phyloP scores from a whole-genome alignment of 805 yeast genomes.

The Kodamaea restingae region DNA sequence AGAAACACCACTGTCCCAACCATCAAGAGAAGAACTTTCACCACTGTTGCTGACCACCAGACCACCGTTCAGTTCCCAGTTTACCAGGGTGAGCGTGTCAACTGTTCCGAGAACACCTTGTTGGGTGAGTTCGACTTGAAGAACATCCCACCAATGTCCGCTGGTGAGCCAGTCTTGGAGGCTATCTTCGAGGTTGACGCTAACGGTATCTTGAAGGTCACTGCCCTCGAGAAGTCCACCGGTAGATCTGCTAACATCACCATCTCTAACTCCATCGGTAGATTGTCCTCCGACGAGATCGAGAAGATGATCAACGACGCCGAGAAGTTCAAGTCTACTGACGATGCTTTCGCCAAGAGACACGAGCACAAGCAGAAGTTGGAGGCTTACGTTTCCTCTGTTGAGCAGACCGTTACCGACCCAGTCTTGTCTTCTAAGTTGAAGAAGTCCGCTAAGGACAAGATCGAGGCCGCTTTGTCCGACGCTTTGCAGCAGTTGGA shows the following conservation, averaged over 20 bases:
- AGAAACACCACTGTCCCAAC: slow-evolving; percentile 51
- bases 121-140: slow-evolving; percentile 49
- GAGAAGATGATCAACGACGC: slow-evolving; percentile 48
- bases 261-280: slow-evolving; percentile 48
- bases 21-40: slow-evolving; percentile 49
- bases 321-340: slow-evolving; percentile 84
- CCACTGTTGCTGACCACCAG: slow-evolving; percentile 50
- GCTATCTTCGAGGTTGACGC: slow-evolving; percentile 49
- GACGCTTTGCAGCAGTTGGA: slow-evolving; percentile 98
- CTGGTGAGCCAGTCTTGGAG: slow-evolving; percentile 50
- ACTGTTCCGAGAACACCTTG: slow-evolving; percentile 48
- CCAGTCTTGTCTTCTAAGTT: slow-evolving; percentile 96
- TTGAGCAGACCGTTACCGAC: slow-evolving; percentile 95
- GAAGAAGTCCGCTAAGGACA: slow-evolving; percentile 95
- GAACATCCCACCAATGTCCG: slow-evolving; percentile 49
- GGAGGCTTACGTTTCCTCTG: slow-evolving; percentile 89
- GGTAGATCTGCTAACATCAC: slow-evolving; percentile 49
- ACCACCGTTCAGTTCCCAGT: slow-evolving; percentile 50
- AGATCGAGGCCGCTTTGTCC: slow-evolving; percentile 95
- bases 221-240: slow-evolving; percentile 47
- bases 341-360: slow-evolving; percentile 98
- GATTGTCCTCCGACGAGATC: slow-evolving; percentile 47
- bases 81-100: slow-evolving; percentile 50
- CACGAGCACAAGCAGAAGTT: slow-evolving; percentile 99
- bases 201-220: slow-evolving; percentile 49